Base-by-base conservation (phyloP, 2,329 filamentous ascomycete genomes). In the Fusarium xylarioides region DNA sequence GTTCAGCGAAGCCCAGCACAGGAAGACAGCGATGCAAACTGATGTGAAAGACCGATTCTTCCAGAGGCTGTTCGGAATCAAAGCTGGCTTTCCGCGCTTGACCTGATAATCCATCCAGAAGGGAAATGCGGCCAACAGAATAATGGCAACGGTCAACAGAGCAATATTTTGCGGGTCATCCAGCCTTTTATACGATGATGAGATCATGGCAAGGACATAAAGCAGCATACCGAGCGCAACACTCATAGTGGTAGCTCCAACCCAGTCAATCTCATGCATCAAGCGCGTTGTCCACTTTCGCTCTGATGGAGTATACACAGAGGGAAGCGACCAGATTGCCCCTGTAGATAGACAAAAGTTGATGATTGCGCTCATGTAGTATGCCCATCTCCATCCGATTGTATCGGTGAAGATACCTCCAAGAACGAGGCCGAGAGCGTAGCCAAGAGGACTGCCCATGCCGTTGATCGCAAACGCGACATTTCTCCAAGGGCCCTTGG, bases 21-120 rank as follows among this genome's bases (percentile, higher is more conserved):
- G 76, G 15, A 87, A 82, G 0, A 88, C 83, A 2, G 84, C 84
- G 3, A 88, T 74, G 66, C 89, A 91, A 12, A 89, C 84, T 2
- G 82, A 83, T 0, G 87, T 86, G 70, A 91, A 91, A 5, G 86
- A 80, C 0, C 80, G 77, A 35, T 89, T 90, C 7, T 80, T 83
- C 90, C 89, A 91, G 0, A 91, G 79, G 0, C 83, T 85, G 70
- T 91, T 91, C 0, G 90, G 89, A 9, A 91, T 90, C 6, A 91
- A 76, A 0, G 89, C 89, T 19, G 89, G 86, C 11, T 83, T 82
- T 5, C 82, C 80, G 2, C 80, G 77, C 11, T 79, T 83, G 34
- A 86, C 85, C 58, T 88, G 89, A 5, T 82, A 80, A 4, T 82
- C 79, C 64, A 89, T 86, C 89, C 89, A 91, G 26, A 85, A 76